phyloP scores from a whole-genome alignment of 169 alveolate species.

The Theileria parva region DNA sequence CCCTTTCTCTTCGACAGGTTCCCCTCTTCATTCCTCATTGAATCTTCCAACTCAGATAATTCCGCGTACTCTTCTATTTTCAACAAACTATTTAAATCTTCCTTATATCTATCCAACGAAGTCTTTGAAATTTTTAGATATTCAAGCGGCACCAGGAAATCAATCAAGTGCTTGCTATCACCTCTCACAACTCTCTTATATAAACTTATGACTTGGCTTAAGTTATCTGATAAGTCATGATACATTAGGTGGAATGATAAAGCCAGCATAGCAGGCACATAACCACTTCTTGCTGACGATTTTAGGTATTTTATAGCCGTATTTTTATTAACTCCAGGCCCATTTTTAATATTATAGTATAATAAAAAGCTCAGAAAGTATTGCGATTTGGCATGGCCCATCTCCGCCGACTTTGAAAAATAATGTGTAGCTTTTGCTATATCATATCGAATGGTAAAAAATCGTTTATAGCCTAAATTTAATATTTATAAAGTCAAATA shows the following conservation, averaged over 20 bases:
- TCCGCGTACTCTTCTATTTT: conserved; percentile 53
- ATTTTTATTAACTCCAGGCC: conserved; percentile 9
- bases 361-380: conserved; percentile 42
- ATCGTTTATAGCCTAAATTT: conserved; percentile 13
- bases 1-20: conserved; percentile 22
- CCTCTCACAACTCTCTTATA: conserved; percentile 22
- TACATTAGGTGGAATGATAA: conserved; percentile 35
- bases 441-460: conserved; percentile 36
- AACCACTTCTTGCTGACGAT: conserved; percentile 20
- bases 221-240: conserved; percentile 21
- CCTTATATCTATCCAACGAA: neutral
- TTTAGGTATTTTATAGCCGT: conserved; percentile 29
- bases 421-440: conserved; percentile 33
- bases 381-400: conserved; percentile 37
- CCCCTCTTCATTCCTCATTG: conserved; percentile 15
- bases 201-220: conserved; percentile 11
- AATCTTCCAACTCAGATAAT: conserved; percentile 39
- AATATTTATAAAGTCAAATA: neutral
- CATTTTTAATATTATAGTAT: conserved; percentile 10
- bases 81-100: conserved; percentile 10
- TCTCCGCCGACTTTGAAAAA: conserved; percentile 43
- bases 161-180: neutral
- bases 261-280: conserved; percentile 52
- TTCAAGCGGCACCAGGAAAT: conserved; percentile 33
- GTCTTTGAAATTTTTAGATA: conserved; percentile 20